Evolutionary conservation across 1,139 yeast species (phyloP), one percentile per base, ranked within the genome.

Genomic region (Sugiyamaella pinicola): DNA sequence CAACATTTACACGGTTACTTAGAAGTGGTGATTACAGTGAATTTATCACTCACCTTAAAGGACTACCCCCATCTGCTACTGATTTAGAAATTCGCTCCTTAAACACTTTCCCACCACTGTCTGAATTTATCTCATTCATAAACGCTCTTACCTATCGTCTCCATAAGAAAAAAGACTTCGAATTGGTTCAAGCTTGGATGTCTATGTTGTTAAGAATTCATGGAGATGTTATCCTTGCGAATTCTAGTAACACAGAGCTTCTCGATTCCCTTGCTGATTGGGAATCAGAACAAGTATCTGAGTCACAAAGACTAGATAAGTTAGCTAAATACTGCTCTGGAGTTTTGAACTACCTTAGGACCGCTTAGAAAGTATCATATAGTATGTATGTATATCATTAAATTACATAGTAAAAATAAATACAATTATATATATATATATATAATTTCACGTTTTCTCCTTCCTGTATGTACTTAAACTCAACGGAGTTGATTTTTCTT

Each of bases 31-130:
- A 83, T 55, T 84, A 73, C 62, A 54, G 66, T 1, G 71, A 67
- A 15, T 85, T 91, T 64, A 73, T 89, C 56, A 63, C 67, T 0
- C 79, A 75, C 63, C 69, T 93, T 45, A 75, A 83, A n/a, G 65
- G 68, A 1, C 78, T 89, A 49, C 76, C 96, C 0, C 96, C 98
- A 10, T 76, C 96, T 1, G 72, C 81, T 5, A 79, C 90, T 21
- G 99, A 93, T 67, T 71, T 93, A 55, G 99, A 95, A 69, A 82
- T 93, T 53, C 82, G 96, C 61, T 85, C 97, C 1, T 69, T 93
- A 55, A 81, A 83, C 61, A 72, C 88, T 0, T 67, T 71, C 28
- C 80, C 84, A 8, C 88, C 89, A 10, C 75, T 78, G 62, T 67
- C 70, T 2, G 98, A 93, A 71, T 71, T 90, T 65, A 67, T 79